phyloP scores from a whole-genome alignment of 2,329 filamentous ascomycete species.

The Coleophoma eucalyptorum region DNA sequence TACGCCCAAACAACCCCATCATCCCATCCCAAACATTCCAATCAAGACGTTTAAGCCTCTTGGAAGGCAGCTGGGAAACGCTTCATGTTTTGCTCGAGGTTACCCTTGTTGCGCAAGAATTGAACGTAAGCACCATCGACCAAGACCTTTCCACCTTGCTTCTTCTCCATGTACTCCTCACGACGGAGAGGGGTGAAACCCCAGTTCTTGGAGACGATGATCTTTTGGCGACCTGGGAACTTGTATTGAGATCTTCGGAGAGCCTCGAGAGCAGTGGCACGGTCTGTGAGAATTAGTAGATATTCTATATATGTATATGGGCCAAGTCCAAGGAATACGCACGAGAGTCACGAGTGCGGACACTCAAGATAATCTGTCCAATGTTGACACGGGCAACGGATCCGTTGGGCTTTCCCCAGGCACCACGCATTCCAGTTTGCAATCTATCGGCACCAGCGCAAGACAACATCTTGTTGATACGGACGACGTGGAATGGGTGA shows the following conservation, averaged over 20 bases:
- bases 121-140: conserved; percentile 99
- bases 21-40: not conserved
- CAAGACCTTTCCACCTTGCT: conserved; percentile 89
- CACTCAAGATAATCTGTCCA: conserved; percentile 95
- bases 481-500: conserved; percentile 99
- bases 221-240: conserved; percentile 99
- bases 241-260: conserved; percentile 99
- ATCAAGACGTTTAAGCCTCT: conserved; percentile 23
- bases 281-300: conserved; percentile 53
- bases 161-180: conserved; percentile 95
- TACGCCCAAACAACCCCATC: conserved; percentile 2
- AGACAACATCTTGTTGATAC: conserved; percentile 99
- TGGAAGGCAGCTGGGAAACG: conserved; percentile 91
- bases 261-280: conserved; percentile 91
- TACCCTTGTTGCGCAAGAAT: conserved; percentile 95
- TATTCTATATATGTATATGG: not conserved
- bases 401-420: conserved; percentile 99
- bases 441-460: conserved; percentile 99
- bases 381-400: conserved; percentile 99
- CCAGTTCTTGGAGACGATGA: conserved; percentile 99
- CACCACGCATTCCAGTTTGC: conserved; percentile 99
- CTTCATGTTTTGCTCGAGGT: conserved; percentile 80
- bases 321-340: conserved; percentile 34
- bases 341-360: conserved; percentile 94
- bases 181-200: conserved; percentile 98